Evolutionary conservation across 495 filamentous ascomycete genomes (phyloP), one percentile per base, ranked within the genome.

Genomic region (Choiromyces venosus): DNA sequence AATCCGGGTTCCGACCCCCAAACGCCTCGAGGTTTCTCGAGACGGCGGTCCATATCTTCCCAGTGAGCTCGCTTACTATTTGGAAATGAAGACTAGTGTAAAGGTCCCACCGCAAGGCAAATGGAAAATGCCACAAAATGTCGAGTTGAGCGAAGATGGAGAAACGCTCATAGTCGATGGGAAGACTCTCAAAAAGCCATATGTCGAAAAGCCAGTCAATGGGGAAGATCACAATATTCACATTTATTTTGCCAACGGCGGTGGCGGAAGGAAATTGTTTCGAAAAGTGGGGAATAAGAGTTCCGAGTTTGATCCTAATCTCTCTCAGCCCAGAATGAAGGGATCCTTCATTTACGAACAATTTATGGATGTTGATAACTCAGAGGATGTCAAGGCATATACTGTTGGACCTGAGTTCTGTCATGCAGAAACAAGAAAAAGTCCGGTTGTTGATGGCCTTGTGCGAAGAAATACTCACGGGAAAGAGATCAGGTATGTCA

Each of bases 161-260:
- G 92, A 99, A 75, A 90, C 91, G 16, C 85, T 99, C 69, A 87
- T 90, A 33, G 94, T 98, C 19, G 94, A 98, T 82, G 94, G 93
- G 21, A 85, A 87, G 37, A 79, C 89, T 12, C 86, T 99, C 61
- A 90, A 85, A 73, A 99, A 99, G 78, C 95, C 95, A 0, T 99
- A 97, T 82, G 95, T 99, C 65, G 95, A 99, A 82, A 99, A 99
- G 82, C 95, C 95, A 1, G 91, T 92, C n/a, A 97, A 92, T 82
- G 95, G 96, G 21, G 95, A 99, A 83, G 94, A 99, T 81, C 95
- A 99, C 82, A 99, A 98, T 79, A 97, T 99, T 77, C 90, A 93
- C 80, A 97, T 99, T 66, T 99, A 99, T 81, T 98, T 94, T 80
- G 92, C 93, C 10, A 91, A 90, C 65, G 94, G 94, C 25, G 92